Evolutionary conservation across 305 asterid species (phyloP), one percentile per base, ranked within the genome.

Genomic region (Striga hermonthica): DNA sequence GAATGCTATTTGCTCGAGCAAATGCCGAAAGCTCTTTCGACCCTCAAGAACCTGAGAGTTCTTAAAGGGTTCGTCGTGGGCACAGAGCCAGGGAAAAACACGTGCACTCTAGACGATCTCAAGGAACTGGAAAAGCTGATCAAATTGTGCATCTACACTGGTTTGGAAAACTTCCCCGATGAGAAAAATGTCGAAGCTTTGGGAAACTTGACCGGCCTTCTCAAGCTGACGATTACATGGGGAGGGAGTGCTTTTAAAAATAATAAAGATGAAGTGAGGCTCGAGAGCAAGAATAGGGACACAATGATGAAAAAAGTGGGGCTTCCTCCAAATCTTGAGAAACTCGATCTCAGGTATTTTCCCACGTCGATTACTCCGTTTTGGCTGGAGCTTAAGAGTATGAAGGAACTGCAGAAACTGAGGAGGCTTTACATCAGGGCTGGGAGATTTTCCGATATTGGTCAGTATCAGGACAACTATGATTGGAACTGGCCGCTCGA

Each of bases 341-440:
- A 83, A 69, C 74, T 83, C 74, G 85, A 83, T 50, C 85, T 83
- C 47, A 74, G 68, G 67, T 83, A 83, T 55, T 76, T 76, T 64
- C 85, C 80, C 0, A 15, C 0, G 65, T 5, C 68, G 3, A 28
- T 0, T 1, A 66, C 81, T 15, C 84, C 84, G 3, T 4, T 58
- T 0, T 80, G 88, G 85, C 78, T 83, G 50, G 31, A 6, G 69
- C 70, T 66, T 28, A 7, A 57, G 0, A 70, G 41, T 7, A 22
- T 79, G 72, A 4, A 48, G 14, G 15, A 43, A 28, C 28, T 22
- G 56, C 5, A 6, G 16, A 9, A 3, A 60, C 9, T 74, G 69
- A 37, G 70, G 72, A 80, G 73, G 57, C 84, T 83, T 60, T 80
- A 83, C 66, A 70, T 83, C 28, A 78, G 89, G 66, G 89, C 86